Conservation (phyloP, 495 filamentous ascomycete species). For the Talaromyces stipitatus region DNA sequence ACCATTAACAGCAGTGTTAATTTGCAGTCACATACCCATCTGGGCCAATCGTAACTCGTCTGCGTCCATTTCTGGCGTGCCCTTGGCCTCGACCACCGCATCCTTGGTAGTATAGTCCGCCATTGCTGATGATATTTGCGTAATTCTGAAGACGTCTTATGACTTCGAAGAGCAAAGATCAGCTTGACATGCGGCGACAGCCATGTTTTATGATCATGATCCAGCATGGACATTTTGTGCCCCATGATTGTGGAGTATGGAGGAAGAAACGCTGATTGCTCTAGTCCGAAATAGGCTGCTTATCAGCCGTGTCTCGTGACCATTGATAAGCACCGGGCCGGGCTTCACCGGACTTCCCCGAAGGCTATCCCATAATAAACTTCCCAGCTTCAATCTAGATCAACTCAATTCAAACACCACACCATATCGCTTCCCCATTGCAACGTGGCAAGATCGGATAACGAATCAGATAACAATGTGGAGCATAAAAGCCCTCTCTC, state of each 20-base stretch:
- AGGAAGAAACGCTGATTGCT: neutral
- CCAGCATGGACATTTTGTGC: neutral
- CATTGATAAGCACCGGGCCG: neutral
- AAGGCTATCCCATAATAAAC: neutral
- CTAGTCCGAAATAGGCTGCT: neutral
- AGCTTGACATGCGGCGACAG: neutral
- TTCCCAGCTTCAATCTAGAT: neutral
- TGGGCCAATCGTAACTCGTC: slow-evolving; percentile 35
- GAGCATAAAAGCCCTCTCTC: neutral
- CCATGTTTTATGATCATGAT: neutral
- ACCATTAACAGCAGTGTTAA: neutral
- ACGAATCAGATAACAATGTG: neutral
- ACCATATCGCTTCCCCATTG: neutral
- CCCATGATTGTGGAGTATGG: too few relatives aligned
- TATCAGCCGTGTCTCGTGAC: neutral
- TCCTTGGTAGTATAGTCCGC: neutral
- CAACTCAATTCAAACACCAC: neutral
- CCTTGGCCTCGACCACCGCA: neutral
- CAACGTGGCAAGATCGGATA: neutral
- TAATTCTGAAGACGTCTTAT: neutral
- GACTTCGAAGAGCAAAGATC: neutral
- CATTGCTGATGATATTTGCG: neutral
- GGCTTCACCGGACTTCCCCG: neutral
- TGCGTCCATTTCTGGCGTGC: slow-evolving; percentile 11
- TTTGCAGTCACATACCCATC: slow-evolving; percentile 22